Evolutionary conservation across 768 basidiomycete species (phyloP).

Genomic region (Lactifluus pinguis): DNA sequence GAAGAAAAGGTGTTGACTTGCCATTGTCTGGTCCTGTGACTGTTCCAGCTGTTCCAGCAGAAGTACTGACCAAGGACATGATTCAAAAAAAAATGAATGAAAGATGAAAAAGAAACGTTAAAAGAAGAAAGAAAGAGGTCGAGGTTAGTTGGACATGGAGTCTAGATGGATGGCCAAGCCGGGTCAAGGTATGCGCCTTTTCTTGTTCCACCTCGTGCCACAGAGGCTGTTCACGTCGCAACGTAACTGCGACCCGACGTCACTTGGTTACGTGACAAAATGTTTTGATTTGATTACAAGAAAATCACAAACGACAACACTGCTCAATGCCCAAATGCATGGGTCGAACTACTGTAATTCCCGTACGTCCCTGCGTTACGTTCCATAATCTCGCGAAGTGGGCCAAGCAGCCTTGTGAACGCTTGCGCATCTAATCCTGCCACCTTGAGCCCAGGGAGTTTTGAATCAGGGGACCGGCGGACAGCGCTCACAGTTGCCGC

Average conservation of each 20-base stretch:
- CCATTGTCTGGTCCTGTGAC: constrained; percentile 25
- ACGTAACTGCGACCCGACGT: not conserved
- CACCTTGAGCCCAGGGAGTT: constrained; percentile 68
- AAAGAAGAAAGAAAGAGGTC: not conserved
- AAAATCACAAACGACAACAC: not conserved
- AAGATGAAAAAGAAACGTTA: not conserved
- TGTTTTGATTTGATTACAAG: no score
- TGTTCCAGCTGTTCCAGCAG: constrained; percentile 8
- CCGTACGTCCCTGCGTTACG: constrained; percentile 70
- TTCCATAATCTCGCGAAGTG: constrained; percentile 88
- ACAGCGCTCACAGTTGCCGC: constrained; percentile 94
- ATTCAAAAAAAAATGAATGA: not conserved
- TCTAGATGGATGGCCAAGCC: no score
- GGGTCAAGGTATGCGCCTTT: no score
- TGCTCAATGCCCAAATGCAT: constrained; percentile 7
- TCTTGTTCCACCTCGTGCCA: no score
- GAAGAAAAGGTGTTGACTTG: constrained; percentile 17
- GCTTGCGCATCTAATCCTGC: constrained; percentile 89
- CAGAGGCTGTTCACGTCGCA: constrained; percentile 10
- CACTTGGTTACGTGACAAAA: no score
- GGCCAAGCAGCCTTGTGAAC: constrained; percentile 90
- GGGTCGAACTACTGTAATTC: constrained; percentile 5
- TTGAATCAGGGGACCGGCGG: constrained; percentile 36
- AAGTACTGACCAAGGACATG: constrained; percentile 5
- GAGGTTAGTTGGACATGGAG: not conserved